Conservation (phyloP, 2,329 filamentous ascomycete genomes). For the Exophiala spinifera region DNA sequence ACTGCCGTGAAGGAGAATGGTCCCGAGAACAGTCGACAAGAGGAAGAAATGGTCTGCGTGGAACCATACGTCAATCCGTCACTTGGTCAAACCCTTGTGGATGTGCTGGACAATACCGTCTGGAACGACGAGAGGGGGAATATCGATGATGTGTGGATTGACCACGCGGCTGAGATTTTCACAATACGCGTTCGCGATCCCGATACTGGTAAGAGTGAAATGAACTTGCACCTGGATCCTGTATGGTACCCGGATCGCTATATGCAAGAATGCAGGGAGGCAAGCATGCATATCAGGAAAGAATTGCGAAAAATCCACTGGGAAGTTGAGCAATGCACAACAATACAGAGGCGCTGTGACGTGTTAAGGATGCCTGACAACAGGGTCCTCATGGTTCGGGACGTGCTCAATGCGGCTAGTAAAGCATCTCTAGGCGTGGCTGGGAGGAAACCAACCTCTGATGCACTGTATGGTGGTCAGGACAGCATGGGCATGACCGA, state of each 20-base stretch:
- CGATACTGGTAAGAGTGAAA: constrained; percentile 34
- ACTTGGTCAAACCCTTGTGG: constrained; percentile 49
- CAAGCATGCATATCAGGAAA: constrained; percentile 47
- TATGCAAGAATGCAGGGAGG: constrained; percentile 49
- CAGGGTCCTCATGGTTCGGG: constrained; percentile 21
- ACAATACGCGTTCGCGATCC: constrained; percentile 45
- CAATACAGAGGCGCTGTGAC: constrained; percentile 23
- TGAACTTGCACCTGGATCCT: constrained; percentile 52
- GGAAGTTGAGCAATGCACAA: constrained; percentile 22
- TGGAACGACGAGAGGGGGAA: constrained; percentile 44
- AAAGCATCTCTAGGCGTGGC: constrained; percentile 36
- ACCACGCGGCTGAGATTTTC: constrained; percentile 54
- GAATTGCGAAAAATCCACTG: constrained; percentile 32
- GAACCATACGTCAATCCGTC: constrained; percentile 39
- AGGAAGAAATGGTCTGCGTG: constrained; percentile 38
- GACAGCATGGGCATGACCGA: constrained; percentile 4
- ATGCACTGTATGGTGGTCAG: constrained; percentile 6
- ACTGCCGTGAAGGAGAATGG: constrained; percentile 39
- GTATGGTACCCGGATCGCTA: constrained; percentile 61
- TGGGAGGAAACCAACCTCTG: constrained; percentile 15
- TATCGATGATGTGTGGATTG: constrained; percentile 47
- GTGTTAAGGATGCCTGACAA: constrained; percentile 18
- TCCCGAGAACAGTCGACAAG: constrained; percentile 27
- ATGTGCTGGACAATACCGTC: constrained; percentile 51
- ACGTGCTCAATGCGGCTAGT: constrained; percentile 25